Evolutionary conservation across 2,329 filamentous ascomycete species (phyloP).

Genomic region (Venturiaceae sp.): DNA sequence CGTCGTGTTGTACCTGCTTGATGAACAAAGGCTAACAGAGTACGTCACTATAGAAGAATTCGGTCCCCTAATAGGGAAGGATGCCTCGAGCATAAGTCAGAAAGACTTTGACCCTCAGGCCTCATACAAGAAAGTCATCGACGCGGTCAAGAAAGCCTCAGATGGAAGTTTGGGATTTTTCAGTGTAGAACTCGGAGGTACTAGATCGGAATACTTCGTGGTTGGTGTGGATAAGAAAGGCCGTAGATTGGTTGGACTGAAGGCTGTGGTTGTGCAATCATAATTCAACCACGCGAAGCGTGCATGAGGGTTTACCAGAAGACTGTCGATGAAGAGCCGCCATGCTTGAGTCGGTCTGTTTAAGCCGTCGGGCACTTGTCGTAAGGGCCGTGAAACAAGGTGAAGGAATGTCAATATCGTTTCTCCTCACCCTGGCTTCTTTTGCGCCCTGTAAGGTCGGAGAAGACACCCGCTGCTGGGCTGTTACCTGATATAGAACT

Average conservation of each 20-base stretch:
- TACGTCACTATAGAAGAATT: slow-evolving; percentile 49
- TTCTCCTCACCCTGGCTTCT: background rate
- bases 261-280: slow-evolving; percentile 65
- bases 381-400: too few species aligned
- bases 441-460: background rate
- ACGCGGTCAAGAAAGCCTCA: slow-evolving; percentile 53
- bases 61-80: slow-evolving; percentile 52
- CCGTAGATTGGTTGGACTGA: slow-evolving; percentile 62
- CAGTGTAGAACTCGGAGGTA: slow-evolving; percentile 51
- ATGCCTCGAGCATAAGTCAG: slow-evolving; percentile 49
- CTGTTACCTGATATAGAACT: background rate
- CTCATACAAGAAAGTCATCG: slow-evolving; percentile 58
- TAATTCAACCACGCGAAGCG: slow-evolving; percentile 10
- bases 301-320: background rate
- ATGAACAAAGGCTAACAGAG: slow-evolving; percentile 9
- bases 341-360: too few species aligned
- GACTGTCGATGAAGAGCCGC: background rate
- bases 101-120: slow-evolving; percentile 64
- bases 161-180: slow-evolving; percentile 68
- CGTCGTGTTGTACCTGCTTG: background rate
- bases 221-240: slow-evolving; percentile 50
- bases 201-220: slow-evolving; percentile 71
- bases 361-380: background rate
- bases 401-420: too few species aligned
- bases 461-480: background rate